Evolutionary conservation across 192 early-diverging fungal genomes (phyloP).

Genomic region (Backusella luteola): DNA sequence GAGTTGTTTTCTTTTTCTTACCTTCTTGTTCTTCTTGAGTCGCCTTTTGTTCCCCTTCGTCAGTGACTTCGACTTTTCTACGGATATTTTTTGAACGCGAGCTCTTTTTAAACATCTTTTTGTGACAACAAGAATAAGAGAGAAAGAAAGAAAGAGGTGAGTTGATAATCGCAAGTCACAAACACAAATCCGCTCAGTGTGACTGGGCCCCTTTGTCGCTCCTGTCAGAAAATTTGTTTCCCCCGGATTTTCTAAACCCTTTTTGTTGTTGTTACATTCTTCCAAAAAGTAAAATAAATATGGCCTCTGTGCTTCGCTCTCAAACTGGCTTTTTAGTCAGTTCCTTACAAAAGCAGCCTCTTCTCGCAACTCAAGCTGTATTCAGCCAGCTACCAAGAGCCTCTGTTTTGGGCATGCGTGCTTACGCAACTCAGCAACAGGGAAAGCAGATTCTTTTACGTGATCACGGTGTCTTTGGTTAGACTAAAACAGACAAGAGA

Average conservation of each 20-base stretch:
- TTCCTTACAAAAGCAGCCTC: not conserved
- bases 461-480: slow-evolving; percentile 40
- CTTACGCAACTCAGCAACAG: slow-evolving; percentile 23
- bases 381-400: slow-evolving; percentile 11
- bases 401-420: slow-evolving; percentile 17
- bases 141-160: not conserved
- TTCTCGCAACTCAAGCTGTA: not conserved
- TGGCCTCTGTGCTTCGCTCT: slow-evolving; percentile 3
- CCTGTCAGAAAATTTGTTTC: slow-evolving; percentile 6
- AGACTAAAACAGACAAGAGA: not conserved
- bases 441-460: slow-evolving; percentile 36
- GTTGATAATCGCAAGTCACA: slow-evolving; percentile 10
- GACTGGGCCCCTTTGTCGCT: not conserved
- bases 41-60: slow-evolving; percentile 10
- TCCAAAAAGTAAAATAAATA: not conserved
- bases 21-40: slow-evolving; percentile 6
- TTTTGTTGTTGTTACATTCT: not conserved
- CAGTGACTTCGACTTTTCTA: slow-evolving; percentile 27
- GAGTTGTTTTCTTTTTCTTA: too few relatives aligned
- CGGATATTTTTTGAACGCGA: slow-evolving; percentile 34
- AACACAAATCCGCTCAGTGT: not conserved
- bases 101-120: slow-evolving; percentile 33
- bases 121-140: not conserved
- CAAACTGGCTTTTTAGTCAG: slow-evolving; percentile 11
- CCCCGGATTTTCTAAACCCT: not conserved